Conservation (phyloP, 2,329 filamentous ascomycete species). For the Tolypocladium endophyticum region DNA sequence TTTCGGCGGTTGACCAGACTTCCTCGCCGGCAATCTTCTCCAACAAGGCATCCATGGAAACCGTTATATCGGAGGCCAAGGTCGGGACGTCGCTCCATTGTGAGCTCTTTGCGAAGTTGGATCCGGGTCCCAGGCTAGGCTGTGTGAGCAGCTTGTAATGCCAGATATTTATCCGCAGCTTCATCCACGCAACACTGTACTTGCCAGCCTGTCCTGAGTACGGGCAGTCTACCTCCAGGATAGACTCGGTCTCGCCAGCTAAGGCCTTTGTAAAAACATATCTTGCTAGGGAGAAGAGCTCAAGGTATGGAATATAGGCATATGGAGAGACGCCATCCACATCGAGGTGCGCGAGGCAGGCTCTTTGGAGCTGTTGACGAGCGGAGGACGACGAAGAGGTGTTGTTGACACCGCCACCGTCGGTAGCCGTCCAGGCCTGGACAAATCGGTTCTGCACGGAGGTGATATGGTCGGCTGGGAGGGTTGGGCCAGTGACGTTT, state of each 20-base stretch:
- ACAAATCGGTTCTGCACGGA: slow-evolving; percentile 26
- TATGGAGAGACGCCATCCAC: slow-evolving; percentile 84
- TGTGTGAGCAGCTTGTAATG: slow-evolving; percentile 50
- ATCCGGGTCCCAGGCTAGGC: slow-evolving; percentile 41
- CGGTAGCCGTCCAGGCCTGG: slow-evolving; percentile 22
- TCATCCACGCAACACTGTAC: slow-evolving; percentile 45
- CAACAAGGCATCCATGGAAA: slow-evolving; percentile 31
- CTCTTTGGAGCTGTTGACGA: slow-evolving; percentile 34
- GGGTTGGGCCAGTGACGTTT: slow-evolving; percentile 77
- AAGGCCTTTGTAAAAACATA: slow-evolving; percentile 29
- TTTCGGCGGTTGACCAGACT: slow-evolving; percentile 22
- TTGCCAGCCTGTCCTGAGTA: slow-evolving; percentile 32
- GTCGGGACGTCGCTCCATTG: slow-evolving; percentile 50
- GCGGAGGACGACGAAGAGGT: slow-evolving; percentile 1
- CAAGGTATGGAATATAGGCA: slow-evolving; percentile 69
- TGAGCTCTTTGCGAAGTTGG: slow-evolving; percentile 43
- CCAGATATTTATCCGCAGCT: slow-evolving; percentile 63
- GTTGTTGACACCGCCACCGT: background rate
- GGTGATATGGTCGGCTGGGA: slow-evolving; percentile 25
- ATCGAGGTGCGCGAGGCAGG: slow-evolving; percentile 57
- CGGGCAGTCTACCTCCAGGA: slow-evolving; percentile 14
- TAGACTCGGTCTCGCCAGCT: slow-evolving; percentile 9
- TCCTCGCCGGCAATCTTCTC: slow-evolving; percentile 23
- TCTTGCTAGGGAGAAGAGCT: slow-evolving; percentile 68
- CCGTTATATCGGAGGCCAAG: slow-evolving; percentile 39